These are phyloP conservation scores for Groenewaldozyma sp. DNA, from an alignment of 1,139 yeast species.

Conservation along the genomic window DNA sequence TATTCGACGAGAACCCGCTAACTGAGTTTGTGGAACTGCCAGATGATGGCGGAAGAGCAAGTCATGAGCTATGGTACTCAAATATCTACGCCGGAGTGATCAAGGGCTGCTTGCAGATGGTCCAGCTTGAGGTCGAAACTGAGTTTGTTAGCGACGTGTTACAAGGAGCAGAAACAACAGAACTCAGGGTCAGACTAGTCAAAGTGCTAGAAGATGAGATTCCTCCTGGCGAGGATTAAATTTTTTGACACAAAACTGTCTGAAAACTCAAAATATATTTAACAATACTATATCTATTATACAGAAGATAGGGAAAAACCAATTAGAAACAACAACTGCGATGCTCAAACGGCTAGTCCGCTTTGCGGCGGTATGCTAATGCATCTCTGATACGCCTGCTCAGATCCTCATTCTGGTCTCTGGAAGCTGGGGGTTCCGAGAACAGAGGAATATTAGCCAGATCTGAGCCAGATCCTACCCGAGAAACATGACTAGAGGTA, in stretches of 20 bases:
- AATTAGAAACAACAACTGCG: not conserved
- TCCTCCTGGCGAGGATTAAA: conserved; percentile 89
- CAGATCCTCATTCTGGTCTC: conserved; percentile 16
- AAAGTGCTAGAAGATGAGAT: conserved; percentile 83
- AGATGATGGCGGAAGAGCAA: conserved; percentile 52
- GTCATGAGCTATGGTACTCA: conserved; percentile 80
- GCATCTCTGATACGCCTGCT: conserved; percentile 24
- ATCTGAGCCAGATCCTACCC: conserved; percentile 45
- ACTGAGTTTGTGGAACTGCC: conserved; percentile 95
- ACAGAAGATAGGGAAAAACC: not conserved
- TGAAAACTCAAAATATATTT: not conserved
- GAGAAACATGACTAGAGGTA: conserved; percentile 43
- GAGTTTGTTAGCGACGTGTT: conserved; percentile 69
- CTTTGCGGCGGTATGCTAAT: conserved; percentile 12
- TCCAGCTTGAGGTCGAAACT: conserved; percentile 84
- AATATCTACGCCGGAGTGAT: conserved; percentile 85
- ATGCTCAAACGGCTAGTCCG: not conserved
- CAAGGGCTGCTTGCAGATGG: conserved; percentile 91
- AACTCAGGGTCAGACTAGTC: conserved; percentile 61
- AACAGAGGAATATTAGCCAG: conserved; percentile 50
- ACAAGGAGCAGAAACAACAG: conserved; percentile 78
- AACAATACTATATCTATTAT: too few species aligned
- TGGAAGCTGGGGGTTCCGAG: conserved; percentile 6
- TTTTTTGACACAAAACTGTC: not conserved
- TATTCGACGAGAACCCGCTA: conserved; percentile 78